Conservation (phyloP, 106 monocot species). For the Apostasia shenzhenica region DNA sequence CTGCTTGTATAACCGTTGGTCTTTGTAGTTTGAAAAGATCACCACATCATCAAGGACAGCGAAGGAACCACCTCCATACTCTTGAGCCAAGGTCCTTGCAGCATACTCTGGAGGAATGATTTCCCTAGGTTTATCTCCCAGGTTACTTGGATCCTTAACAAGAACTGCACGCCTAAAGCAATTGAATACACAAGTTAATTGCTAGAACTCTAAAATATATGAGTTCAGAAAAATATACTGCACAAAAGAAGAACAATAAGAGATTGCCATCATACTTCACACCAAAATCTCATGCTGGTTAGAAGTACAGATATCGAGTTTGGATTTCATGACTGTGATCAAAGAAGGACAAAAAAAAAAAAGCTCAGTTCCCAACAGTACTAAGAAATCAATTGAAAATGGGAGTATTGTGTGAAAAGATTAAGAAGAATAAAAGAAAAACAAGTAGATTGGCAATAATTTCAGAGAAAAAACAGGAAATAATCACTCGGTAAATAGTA, state of each 20-base stretch:
- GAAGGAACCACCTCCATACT: conserved; percentile 89
- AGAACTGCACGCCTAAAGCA: conserved; percentile 73
- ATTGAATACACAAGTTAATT: background rate
- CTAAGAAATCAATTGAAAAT: no score
- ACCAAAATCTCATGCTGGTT: no score
- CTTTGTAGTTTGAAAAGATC: conserved; percentile 87
- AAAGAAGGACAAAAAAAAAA: no score
- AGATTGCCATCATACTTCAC: no score
- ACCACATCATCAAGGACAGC: conserved; percentile 44
- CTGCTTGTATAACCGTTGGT: conserved; percentile 78
- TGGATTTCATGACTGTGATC: no score
- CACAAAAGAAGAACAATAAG: background rate
- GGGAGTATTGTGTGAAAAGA: no score
- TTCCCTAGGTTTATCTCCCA: conserved; percentile 52
- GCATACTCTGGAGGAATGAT: conserved; percentile 58
- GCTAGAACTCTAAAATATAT: background rate
- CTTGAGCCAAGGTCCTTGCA: conserved; percentile 80
- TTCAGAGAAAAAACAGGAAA: no score
- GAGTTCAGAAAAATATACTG: background rate
- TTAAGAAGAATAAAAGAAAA: no score
- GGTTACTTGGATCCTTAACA: conserved; percentile 54
- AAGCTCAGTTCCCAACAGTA: no score
- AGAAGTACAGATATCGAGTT: no score
- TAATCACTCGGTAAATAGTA: no score
- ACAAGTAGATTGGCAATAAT: no score